Conservation (phyloP, 2,329 filamentous ascomycete genomes). For the Arthrobotrys entomopaga region DNA sequence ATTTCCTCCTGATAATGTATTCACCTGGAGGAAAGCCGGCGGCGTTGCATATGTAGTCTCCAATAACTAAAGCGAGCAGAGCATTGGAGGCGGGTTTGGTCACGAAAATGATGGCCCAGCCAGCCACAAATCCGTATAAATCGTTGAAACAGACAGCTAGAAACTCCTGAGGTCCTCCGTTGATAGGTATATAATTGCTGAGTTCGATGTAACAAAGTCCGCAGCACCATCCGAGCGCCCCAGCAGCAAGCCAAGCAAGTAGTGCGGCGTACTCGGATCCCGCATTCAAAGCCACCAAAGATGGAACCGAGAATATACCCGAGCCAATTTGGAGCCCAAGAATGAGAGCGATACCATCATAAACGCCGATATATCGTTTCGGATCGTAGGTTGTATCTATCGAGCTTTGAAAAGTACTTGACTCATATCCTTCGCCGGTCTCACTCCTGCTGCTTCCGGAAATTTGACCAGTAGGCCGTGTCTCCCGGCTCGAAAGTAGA, state of each 20-base stretch:
- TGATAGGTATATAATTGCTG: conserved; percentile 64
- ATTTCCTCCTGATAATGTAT: too few relatives aligned
- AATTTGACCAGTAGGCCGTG: too few relatives aligned
- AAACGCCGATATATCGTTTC: too few relatives aligned
- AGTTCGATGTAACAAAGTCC: conserved; percentile 66
- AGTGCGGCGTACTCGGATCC: conserved; percentile 63
- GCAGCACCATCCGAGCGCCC: conserved; percentile 65
- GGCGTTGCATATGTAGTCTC: too few relatives aligned
- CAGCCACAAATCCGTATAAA: conserved; percentile 63
- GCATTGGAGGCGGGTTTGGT: conserved; percentile 60
- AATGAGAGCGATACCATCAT: conserved; percentile 63
- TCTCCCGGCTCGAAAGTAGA: too few relatives aligned
- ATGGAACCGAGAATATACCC: conserved; percentile 65
- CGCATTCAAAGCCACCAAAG: conserved; percentile 64
- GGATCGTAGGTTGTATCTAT: too few relatives aligned
- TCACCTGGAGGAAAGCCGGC: too few relatives aligned
- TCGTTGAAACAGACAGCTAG: conserved; percentile 64
- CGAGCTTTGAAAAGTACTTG: too few relatives aligned
- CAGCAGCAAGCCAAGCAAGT: conserved; percentile 64
- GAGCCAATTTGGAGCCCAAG: conserved; percentile 66
- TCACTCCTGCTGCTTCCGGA: too few relatives aligned
- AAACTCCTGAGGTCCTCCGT: conserved; percentile 66
- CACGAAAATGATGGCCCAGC: conserved; percentile 65
- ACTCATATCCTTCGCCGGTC: too few relatives aligned
- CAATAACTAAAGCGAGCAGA: too few relatives aligned